Conservation (phyloP, 2,329 filamentous ascomycete genomes). For the Ceratocystiopsis sp. region DNA sequence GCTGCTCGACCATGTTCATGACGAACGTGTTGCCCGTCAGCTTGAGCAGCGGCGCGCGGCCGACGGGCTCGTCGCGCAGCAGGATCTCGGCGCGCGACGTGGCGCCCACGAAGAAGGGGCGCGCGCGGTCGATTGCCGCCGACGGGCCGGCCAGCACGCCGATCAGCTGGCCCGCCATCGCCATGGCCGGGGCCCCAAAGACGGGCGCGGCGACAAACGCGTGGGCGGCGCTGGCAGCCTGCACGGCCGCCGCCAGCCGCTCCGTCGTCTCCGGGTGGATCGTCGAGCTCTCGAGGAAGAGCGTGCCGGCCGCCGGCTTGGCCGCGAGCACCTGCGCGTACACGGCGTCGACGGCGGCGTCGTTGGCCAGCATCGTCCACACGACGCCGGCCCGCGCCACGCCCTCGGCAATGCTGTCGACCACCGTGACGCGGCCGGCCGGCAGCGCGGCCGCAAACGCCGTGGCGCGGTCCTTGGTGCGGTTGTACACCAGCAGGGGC, state of each 20-base stretch:
- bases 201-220: slow-evolving; percentile 57
- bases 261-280: slow-evolving; percentile 71
- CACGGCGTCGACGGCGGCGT: slow-evolving; percentile 63
- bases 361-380: slow-evolving; percentile 68
- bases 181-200: slow-evolving; percentile 55
- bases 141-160: slow-evolving; percentile 54
- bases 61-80: slow-evolving; percentile 49
- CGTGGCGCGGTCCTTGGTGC: slow-evolving; percentile 47
- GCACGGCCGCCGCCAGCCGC: slow-evolving; percentile 33
- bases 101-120: slow-evolving; percentile 56
- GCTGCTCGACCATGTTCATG: slow-evolving; percentile 61
- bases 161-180: slow-evolving; percentile 53
- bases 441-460: slow-evolving; percentile 46
- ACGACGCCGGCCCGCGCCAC: slow-evolving; percentile 57
- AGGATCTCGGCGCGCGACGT: slow-evolving; percentile 54
- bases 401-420: slow-evolving; percentile 46
- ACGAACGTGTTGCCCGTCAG: slow-evolving; percentile 79
- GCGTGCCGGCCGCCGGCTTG: slow-evolving; percentile 41
- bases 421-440: slow-evolving; percentile 44
- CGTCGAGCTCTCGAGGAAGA: slow-evolving; percentile 78
- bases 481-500: slow-evolving; percentile 67
- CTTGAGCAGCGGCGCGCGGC: slow-evolving; percentile 56
- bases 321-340: slow-evolving; percentile 43
- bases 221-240: slow-evolving; percentile 40
- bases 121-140: slow-evolving; percentile 42